These are phyloP conservation scores for Paramecium tetraurelia DNA, from an alignment of 73 alveolate species.

Conservation along the genomic window DNA sequence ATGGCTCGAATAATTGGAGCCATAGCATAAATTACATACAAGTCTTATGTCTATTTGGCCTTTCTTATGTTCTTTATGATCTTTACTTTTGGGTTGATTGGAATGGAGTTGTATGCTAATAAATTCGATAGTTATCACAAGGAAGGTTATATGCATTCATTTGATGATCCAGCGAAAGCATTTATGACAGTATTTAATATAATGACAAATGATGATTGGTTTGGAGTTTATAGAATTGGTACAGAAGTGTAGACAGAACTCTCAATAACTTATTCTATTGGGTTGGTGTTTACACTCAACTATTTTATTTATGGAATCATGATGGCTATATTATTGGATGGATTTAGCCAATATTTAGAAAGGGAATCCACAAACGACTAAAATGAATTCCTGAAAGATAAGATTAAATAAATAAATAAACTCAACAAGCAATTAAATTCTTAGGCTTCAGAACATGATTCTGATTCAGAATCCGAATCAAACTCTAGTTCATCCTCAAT, in stretches of 20 bases:
- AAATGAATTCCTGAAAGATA: not conserved
- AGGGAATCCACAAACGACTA: conserved; percentile 1
- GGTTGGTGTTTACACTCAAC: not conserved
- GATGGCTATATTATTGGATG: conserved; percentile 13
- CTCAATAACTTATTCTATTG: not conserved
- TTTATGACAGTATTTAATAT: conserved; percentile 35
- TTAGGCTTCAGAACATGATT: not conserved
- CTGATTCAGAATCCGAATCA: not conserved
- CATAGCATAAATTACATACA: not conserved
- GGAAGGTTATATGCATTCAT: not conserved
- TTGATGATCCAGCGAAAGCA: conserved; percentile 28
- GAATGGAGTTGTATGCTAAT: not conserved
- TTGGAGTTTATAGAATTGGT: not conserved
- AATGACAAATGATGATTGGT: conserved; percentile 42
- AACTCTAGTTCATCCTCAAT: not conserved
- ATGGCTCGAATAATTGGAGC: not conserved
- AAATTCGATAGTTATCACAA: not conserved
- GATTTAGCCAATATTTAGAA: conserved; percentile 15
- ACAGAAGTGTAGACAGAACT: not conserved
- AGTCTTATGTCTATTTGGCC: not conserved
- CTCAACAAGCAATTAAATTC: not conserved
- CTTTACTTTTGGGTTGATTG: not conserved
- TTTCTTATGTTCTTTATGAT: conserved; percentile 24
- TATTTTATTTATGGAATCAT: conserved; percentile 13
- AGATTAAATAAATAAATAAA: not conserved